Percentiles rank a stretch among this genome's conserved stretches.
These are phyloP conservation scores for Ustilago sp. DNA, from an alignment of 1,284 basidiomycete species.

Conservation along the genomic window DNA sequence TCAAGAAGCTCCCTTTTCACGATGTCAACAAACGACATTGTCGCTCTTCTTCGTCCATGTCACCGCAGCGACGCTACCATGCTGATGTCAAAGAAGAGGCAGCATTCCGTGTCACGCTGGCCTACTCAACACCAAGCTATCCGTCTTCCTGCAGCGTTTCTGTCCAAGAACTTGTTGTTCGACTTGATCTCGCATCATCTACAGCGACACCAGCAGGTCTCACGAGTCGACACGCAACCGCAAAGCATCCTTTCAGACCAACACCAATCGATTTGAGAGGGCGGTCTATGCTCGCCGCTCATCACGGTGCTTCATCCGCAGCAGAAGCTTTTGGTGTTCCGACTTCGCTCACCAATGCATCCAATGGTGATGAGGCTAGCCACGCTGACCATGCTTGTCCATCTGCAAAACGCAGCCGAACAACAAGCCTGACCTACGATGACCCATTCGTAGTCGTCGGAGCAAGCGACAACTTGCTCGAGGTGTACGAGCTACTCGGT, in stretches of 20 bases:
- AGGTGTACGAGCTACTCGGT: constrained; percentile 60
- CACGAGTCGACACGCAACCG: constrained; percentile 41
- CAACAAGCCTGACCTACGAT: constrained; percentile 58
- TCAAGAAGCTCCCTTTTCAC: constrained; percentile 52
- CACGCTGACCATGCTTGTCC: background rate
- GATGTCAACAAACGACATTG: constrained; percentile 27
- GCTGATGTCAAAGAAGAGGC: background rate
- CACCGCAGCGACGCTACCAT: background rate
- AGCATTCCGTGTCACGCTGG: constrained; percentile 57
- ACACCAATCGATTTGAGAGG: constrained; percentile 42
- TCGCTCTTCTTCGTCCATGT: background rate
- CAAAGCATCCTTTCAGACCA: constrained; percentile 26
- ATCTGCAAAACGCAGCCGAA: constrained; percentile 8
- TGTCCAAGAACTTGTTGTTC: constrained; percentile 60
- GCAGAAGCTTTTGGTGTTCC: background rate
- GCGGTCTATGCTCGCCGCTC: constrained; percentile 24
- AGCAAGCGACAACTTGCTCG: constrained; percentile 61
- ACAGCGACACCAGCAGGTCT: constrained; percentile 16
- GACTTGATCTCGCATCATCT: constrained; percentile 14
- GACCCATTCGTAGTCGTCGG: constrained; percentile 64
- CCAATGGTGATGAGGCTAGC: background rate
- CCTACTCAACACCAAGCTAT: constrained; percentile 65
- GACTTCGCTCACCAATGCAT: background rate
- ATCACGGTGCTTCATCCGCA: background rate
- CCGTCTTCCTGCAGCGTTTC: constrained; percentile 64